Conservation (phyloP, 441 rosid species). For the Pelargonium cotyledonis region DNA sequence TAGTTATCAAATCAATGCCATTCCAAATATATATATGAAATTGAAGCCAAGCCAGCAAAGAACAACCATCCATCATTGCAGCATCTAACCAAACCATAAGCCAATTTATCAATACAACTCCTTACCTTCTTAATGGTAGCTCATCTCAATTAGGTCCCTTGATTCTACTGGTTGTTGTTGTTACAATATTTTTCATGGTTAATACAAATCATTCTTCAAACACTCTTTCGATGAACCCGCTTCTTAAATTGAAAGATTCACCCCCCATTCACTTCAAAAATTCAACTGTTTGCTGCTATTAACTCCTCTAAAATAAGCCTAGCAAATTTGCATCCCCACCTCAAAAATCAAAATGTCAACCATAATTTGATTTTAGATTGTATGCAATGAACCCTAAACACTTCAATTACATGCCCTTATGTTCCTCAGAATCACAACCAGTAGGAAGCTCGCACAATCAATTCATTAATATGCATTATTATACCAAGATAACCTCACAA, state of each 20-base stretch:
- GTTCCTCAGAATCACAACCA: no score
- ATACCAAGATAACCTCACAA: neutral
- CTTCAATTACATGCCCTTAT: neutral
- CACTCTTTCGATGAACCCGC: neutral
- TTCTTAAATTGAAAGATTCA: neutral
- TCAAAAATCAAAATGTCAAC: no score
- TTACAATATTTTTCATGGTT: neutral
- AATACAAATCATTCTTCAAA: neutral
- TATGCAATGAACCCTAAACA: neutral
- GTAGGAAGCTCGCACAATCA: neutral
- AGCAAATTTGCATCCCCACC: no score
- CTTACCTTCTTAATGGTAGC: neutral
- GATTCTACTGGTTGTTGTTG: no score
- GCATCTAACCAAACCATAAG: neutral
- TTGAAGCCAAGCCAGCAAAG: neutral
- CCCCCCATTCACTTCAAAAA: no score
- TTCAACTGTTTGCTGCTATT: no score
- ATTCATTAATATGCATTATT: neutral
- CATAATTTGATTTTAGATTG: neutral
- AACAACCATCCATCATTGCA: neutral
- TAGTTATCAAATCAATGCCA: neutral
- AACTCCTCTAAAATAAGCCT: no score
- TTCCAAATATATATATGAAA: no score
- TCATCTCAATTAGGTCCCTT: neutral
- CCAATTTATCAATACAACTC: neutral